A percentile compares a stretch with the other conserved stretches of the same genome.
These are phyloP conservation scores for Suillus lakei DNA, from an alignment of 768 basidiomycete genomes.

Conservation along the genomic window DNA sequence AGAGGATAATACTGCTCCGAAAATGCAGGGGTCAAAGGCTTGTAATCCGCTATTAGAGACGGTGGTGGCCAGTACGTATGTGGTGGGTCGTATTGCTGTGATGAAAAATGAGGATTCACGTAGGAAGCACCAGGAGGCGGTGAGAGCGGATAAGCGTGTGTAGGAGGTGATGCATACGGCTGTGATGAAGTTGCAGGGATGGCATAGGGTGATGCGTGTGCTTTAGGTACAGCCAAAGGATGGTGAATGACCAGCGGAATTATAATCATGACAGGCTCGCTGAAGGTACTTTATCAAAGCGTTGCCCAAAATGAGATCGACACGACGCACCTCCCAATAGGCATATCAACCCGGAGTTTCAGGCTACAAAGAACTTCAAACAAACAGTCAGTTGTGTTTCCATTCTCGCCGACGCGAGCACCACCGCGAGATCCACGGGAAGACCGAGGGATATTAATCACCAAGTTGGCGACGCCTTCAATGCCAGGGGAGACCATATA, in stretches of 20 bases:
- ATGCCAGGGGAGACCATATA: constrained; percentile 74
- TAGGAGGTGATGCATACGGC: constrained; percentile 21
- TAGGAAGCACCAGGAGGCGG: constrained; percentile 26
- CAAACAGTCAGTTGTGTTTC: constrained; percentile 49
- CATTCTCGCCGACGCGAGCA: constrained; percentile 55
- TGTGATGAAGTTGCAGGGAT: constrained; percentile 18
- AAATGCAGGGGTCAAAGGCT: background rate
- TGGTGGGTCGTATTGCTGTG: background rate
- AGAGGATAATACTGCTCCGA: constrained; percentile 2
- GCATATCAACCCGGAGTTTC: constrained; percentile 68
- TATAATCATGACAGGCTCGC: constrained; percentile 71
- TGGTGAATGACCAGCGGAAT: constrained; percentile 71
- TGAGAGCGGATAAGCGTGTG: constrained; percentile 24
- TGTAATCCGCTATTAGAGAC: background rate
- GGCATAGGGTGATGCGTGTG: constrained; percentile 32
- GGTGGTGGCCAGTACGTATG: constrained; percentile 1
- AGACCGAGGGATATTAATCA: constrained; percentile 75
- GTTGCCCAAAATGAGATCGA: constrained; percentile 8
- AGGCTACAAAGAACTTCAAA: constrained; percentile 74
- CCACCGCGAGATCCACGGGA: constrained; percentile 72
- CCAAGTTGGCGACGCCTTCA: constrained; percentile 80
- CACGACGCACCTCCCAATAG: constrained; percentile 60
- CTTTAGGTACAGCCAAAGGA: constrained; percentile 57
- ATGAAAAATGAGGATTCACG: constrained; percentile 3
- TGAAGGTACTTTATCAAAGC: constrained; percentile 33